Evolutionary conservation across 2,329 filamentous ascomycete species (phyloP).

Genomic region (Pseudogymnoascus sp.): DNA sequence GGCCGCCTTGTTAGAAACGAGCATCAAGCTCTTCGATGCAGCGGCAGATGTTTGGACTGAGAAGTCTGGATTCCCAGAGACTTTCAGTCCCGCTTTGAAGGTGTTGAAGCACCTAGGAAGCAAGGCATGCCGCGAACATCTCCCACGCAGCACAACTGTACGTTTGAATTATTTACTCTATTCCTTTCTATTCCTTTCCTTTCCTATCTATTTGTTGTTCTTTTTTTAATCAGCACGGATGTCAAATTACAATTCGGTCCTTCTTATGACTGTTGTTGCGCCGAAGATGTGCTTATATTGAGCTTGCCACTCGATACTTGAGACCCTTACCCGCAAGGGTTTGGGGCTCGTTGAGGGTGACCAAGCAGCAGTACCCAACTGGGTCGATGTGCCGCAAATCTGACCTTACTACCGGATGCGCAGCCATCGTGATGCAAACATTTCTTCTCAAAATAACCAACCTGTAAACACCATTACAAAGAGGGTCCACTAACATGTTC

Average conservation of each 20-base stretch:
- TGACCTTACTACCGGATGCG: not conserved
- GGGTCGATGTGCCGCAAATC: not conserved
- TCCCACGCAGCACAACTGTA: constrained; percentile 35
- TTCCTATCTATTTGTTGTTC: not conserved
- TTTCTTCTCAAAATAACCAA: constrained; percentile 27
- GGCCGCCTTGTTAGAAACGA: constrained; percentile 53
- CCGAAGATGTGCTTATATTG: constrained; percentile 97
- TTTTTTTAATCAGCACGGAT: constrained; percentile 67
- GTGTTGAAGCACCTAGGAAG: constrained; percentile 56
- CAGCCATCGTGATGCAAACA: constrained; percentile 10
- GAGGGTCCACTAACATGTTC: constrained; percentile 17
- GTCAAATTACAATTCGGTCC: constrained; percentile 98
- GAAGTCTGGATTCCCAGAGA: constrained; percentile 70
- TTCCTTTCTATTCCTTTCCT: constrained; percentile 27
- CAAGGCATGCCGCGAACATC: constrained; percentile 42
- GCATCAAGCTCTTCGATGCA: constrained; percentile 57
- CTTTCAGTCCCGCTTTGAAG: constrained; percentile 58
- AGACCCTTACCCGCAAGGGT: constrained; percentile 9
- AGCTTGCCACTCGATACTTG: constrained; percentile 28
- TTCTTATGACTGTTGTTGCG: constrained; percentile 83
- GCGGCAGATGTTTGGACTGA: constrained; percentile 67
- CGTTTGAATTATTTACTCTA: not conserved
- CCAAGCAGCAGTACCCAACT: constrained; percentile 10
- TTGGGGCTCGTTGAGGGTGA: constrained; percentile 11
- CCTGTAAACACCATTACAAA: constrained; percentile 30